Conservation (phyloP, 2,329 filamentous ascomycete genomes). For the Magnaporthiopsis incrustans region DNA sequence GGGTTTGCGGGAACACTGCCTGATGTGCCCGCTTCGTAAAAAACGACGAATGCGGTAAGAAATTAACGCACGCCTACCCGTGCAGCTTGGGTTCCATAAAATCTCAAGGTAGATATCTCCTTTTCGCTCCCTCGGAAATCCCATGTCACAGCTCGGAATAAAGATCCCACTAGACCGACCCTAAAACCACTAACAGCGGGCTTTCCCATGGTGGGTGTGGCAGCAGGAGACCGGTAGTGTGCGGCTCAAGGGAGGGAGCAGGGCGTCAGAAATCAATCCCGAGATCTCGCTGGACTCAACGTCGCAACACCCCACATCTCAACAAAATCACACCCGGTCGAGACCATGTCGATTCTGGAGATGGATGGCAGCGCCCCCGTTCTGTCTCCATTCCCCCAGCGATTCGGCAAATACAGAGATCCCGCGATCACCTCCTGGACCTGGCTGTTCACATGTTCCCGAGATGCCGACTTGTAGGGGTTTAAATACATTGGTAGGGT, state of each 20-base stretch:
- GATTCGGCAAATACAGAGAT: neutral
- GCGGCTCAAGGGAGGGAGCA: neutral
- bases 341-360: neutral
- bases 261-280: neutral
- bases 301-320: neutral
- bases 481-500: neutral
- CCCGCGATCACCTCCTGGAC: neutral
- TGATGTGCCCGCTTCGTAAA: neutral
- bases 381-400: neutral
- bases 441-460: neutral
- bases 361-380: neutral
- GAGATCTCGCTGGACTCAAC: neutral
- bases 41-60: neutral
- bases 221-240: neutral
- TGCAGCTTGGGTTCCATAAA: no score
- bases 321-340: neutral
- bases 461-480: neutral
- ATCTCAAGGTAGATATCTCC: no score
- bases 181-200: neutral
- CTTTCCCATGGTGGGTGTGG: neutral
- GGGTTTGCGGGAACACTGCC: neutral
- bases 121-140: no score
- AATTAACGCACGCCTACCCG: no score
- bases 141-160: neutral
- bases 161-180: neutral